Conservation (phyloP, 2,329 filamentous ascomycete species). For the Fusarium drepaniforme region DNA sequence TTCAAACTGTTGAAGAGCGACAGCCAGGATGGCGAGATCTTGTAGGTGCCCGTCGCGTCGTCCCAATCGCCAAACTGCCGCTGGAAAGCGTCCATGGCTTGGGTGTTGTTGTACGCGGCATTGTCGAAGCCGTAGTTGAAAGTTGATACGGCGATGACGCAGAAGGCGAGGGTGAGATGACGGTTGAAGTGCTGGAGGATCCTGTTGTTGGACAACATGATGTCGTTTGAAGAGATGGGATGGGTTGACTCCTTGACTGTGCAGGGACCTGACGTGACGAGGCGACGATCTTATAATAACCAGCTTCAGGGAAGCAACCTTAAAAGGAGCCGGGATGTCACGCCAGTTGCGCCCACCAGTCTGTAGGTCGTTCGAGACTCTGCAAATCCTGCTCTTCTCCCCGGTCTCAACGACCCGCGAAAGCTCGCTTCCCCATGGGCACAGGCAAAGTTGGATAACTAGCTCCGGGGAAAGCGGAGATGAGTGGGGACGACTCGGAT, state of each 20-base stretch:
- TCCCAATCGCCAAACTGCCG: conserved; percentile 48
- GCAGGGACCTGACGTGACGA: neutral
- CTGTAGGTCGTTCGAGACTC: neutral
- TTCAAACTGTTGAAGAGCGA: neutral
- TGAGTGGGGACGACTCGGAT: conserved; percentile 4
- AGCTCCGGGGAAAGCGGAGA: neutral
- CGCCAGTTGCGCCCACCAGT: neutral
- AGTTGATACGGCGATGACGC: conserved; percentile 47
- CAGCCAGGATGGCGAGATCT: neutral
- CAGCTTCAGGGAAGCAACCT: neutral
- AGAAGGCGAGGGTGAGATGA: neutral
- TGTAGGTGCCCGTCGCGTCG: neutral
- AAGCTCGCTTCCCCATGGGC: neutral
- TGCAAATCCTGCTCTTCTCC: neutral
- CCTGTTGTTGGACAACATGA: conserved; percentile 20
- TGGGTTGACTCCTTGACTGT: neutral
- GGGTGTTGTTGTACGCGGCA: conserved; percentile 46
- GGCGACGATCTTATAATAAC: neutral
- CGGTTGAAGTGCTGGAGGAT: conserved; percentile 18
- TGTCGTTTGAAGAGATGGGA: neutral
- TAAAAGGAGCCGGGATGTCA: neutral
- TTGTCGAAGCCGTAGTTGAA: conserved; percentile 55
- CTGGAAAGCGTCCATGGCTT: conserved; percentile 50
- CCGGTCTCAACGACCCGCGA: neutral
- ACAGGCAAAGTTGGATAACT: neutral